Base-by-base conservation (phyloP, 306 rosid genomes). In the Pyrus pyrifolia region DNA sequence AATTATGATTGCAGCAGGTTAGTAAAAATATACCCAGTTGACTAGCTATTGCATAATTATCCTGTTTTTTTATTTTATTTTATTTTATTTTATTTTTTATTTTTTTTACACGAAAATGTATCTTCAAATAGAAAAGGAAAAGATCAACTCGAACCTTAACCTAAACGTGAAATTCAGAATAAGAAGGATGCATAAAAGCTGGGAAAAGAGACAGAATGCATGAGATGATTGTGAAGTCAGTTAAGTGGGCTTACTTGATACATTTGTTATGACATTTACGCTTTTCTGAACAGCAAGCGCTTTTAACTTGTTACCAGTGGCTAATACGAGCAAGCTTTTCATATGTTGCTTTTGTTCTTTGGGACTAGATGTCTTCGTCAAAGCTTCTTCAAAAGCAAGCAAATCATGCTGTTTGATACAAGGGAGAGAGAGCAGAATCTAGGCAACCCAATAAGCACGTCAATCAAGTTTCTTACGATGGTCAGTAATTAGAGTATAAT, bases 341-440 rank as follows among this genome's bases (percentile, higher is more conserved):
- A 92, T 83, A 86, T 60, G 93, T 79, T 88, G 98, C 81, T 91
- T 96, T 83, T 96, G 99, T 74, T 96, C 98, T 90, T 89, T 96
- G 55, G 94, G 91, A 85, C 99, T 96, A 44, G 83, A 83, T 11
- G 98, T 96, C 90, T 91, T 96, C 1, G 84, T 79, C 80, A 91
- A 86, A 81, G 98, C 93, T 79, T 96, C 99, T 84, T 92, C 99
- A 80, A 92, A 92, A 30, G 98, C 96, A 77, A n/a, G 77, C 76
- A 92, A 85, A 87, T 96, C 98, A 11, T 86, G 91, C 63, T 84
- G 91, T 38, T 85, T 85, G 80, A 96, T 87, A 62, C 46, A 85
- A 62, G 97, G 99, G 80, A 96, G 97, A 17, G 96, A 89, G 68
- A 89, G 84, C 91, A 96, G 77, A 82, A 92, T 78, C 98, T 92